These are phyloP conservation scores for Colletotrichum tropicale DNA, from an alignment of 2,329 filamentous ascomycete species.

Conservation along the genomic window DNA sequence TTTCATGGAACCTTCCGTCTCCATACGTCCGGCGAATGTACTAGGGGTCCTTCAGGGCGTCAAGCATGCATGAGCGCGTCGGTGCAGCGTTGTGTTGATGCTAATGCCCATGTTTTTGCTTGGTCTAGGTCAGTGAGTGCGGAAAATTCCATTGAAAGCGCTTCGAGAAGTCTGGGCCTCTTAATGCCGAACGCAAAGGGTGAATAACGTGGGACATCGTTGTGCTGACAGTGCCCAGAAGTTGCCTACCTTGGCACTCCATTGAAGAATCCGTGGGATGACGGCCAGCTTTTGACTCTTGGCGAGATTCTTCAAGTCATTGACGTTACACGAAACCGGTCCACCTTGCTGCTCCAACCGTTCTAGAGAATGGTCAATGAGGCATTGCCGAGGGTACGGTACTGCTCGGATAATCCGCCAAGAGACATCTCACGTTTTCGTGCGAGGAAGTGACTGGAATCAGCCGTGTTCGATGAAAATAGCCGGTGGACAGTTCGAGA, in stretches of 20 bases:
- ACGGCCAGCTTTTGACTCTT: not conserved
- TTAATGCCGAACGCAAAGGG: not conserved
- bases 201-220: not conserved
- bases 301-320: not conserved
- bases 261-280: not conserved
- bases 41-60: not conserved
- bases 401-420: not conserved
- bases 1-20: not conserved
- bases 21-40: not conserved
- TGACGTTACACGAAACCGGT: not conserved
- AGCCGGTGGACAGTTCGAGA: not conserved
- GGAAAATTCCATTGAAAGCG: not conserved
- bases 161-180: not conserved
- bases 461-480: not conserved
- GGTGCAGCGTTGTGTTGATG: not conserved
- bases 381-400: not conserved
- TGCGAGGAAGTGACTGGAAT: not conserved
- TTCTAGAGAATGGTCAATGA: not conserved
- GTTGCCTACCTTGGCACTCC: not conserved
- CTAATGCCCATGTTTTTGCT: not conserved
- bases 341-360: not conserved
- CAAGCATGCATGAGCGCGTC: not conserved
- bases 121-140: rapidly evolving
- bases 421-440: not conserved
- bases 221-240: not conserved